Conservation (phyloP, 192 early-diverging fungal genomes). For the Podila minutissima region DNA sequence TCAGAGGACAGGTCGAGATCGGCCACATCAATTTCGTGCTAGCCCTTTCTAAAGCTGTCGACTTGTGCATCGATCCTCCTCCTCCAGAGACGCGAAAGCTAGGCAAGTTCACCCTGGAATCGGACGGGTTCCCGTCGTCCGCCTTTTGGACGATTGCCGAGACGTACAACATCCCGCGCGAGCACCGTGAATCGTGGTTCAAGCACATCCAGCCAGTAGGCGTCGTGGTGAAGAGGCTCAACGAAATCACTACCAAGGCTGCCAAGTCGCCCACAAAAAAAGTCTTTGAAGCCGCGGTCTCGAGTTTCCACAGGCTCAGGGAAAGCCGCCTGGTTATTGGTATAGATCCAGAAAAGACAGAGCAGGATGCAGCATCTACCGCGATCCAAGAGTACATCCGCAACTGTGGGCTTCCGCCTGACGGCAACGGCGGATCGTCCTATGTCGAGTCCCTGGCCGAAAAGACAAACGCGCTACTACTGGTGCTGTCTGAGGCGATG, state of each 20-base stretch:
- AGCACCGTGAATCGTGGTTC: too few species aligned
- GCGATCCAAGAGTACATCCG: conserved; percentile 28
- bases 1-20: not conserved
- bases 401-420: conserved; percentile 37
- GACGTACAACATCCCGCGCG: conserved; percentile 7
- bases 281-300: conserved; percentile 41
- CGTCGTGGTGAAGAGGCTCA: not conserved
- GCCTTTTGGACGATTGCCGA: not conserved
- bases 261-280: conserved; percentile 18
- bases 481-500: conserved; percentile 3
- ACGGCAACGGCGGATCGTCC: conserved; percentile 21
- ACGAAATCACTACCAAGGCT: not conserved
- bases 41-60: conserved; percentile 44
- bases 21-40: not conserved
- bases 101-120: not conserved
- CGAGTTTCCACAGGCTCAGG: conserved; percentile 21
- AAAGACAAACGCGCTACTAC: conserved; percentile 14
- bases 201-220: too few species aligned
- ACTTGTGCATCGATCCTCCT: not conserved
- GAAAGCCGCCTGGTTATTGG: not conserved
- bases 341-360: not conserved
- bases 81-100: conserved; percentile 8
- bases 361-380: not conserved
- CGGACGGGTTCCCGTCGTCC: not conserved
- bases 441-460: conserved; percentile 32